These are phyloP conservation scores for Aureobasidium sp. DNA, from an alignment of 2,329 filamentous ascomycete species.

Conservation along the genomic window DNA sequence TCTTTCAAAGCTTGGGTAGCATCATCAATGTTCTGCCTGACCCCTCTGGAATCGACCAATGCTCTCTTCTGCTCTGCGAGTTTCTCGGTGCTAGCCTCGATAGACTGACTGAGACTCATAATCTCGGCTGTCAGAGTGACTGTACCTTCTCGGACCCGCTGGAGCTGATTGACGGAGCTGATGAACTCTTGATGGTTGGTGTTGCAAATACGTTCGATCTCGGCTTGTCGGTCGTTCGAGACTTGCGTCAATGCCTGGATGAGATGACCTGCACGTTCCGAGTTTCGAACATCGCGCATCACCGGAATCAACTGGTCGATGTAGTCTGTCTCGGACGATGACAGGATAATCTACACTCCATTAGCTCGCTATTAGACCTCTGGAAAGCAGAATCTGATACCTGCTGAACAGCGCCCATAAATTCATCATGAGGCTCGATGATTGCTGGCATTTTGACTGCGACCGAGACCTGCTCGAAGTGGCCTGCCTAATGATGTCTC, in stretches of 20 bases:
- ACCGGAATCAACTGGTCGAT: slow-evolving; percentile 92
- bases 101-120: slow-evolving; percentile 83
- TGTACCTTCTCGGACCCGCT: slow-evolving; percentile 83
- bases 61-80: slow-evolving; percentile 90
- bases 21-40: slow-evolving; percentile 93
- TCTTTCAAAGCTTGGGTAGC: slow-evolving; percentile 81
- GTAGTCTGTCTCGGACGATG: slow-evolving; percentile 85
- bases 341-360: slow-evolving; percentile 69
- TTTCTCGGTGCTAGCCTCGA: slow-evolving; percentile 89
- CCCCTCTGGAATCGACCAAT: slow-evolving; percentile 81
- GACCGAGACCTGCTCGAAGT: too few species aligned
- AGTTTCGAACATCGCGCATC: slow-evolving; percentile 77
- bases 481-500: not conserved
- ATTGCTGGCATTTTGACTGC: slow-evolving; percentile 25
- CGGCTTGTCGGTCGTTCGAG: slow-evolving; percentile 74
- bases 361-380: slow-evolving; percentile 3
- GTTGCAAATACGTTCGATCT: slow-evolving; percentile 91
- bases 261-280: slow-evolving; percentile 63
- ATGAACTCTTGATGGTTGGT: slow-evolving; percentile 97
- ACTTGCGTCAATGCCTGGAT: slow-evolving; percentile 73
- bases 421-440: slow-evolving; percentile 39
- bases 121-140: slow-evolving; percentile 86
- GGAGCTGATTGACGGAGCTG: slow-evolving; percentile 85
- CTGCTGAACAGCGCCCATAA: slow-evolving; percentile 42
- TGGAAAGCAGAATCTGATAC: slow-evolving; percentile 20